phyloP scores from a whole-genome alignment of 208 protist species.

The Endotrypanum monterogeii region DNA sequence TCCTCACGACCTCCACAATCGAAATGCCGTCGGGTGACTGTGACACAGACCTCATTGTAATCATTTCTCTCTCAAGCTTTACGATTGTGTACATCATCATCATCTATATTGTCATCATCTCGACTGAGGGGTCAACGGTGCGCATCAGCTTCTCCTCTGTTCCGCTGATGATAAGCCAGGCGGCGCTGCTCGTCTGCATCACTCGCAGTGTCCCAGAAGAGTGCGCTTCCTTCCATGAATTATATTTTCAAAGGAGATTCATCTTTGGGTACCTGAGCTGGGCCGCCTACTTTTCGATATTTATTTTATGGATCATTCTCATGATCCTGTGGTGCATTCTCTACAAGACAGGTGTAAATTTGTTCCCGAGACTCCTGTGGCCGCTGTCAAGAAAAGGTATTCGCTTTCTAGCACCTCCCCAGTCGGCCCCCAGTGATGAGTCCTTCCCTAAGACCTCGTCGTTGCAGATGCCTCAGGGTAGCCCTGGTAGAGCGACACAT shows the following conservation, averaged over 20 bases:
- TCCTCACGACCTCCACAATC: slow-evolving; percentile 33
- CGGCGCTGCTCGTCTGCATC: slow-evolving; percentile 35
- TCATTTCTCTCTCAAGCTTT: slow-evolving; percentile 34
- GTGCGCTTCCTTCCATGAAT: slow-evolving; percentile 7
- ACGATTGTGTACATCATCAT: slow-evolving; percentile 38
- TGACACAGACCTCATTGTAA: slow-evolving; percentile 21
- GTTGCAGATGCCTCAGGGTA: neutral
- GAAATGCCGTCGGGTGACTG: slow-evolving; percentile 19
- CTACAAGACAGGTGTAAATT: slow-evolving; percentile 11
- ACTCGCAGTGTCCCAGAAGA: neutral
- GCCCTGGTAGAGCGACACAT: neutral
- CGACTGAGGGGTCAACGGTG: slow-evolving; percentile 18
- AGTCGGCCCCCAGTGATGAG: neutral
- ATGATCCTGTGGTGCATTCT: slow-evolving; percentile 30
- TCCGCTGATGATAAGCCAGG: slow-evolving; percentile 34
- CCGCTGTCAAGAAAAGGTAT: slow-evolving; percentile 16
- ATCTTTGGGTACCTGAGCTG: slow-evolving; percentile 55
- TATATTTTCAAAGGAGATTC: slow-evolving; percentile 22
- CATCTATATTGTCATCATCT: slow-evolving; percentile 30
- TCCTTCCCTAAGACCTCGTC: neutral
- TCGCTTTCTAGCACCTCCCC: neutral
- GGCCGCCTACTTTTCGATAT: slow-evolving; percentile 29
- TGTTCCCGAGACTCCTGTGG: slow-evolving; percentile 32
- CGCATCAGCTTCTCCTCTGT: slow-evolving; percentile 42
- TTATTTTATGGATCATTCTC: slow-evolving; percentile 49